Evolutionary conservation across 2,329 filamentous ascomycete species (phyloP), one percentile per base, ranked within the genome.

Genomic region (Chaetomium olivaceum): DNA sequence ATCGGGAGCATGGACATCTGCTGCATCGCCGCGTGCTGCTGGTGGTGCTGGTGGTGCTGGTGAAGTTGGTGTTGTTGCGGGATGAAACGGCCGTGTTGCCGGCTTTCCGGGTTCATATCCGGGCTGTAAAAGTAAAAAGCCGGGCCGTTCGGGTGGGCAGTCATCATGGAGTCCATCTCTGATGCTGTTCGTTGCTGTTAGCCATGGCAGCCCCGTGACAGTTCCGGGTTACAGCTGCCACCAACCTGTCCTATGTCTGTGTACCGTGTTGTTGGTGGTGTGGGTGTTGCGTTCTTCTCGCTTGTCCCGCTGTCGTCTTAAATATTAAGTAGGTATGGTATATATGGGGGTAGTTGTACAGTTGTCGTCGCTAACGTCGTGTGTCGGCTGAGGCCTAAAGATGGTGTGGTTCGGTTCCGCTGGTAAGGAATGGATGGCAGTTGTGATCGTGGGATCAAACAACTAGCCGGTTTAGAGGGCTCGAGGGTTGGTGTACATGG

Each of bases 91-190:
- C 87, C 87, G 79, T 93, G 89, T 75, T 91, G 90, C 74, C 89
- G 85, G 74, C 85, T 85, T 76, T 93, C 90, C 69, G 87, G 82
- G 77, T 87, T 88, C 70, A 89, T 84, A 72, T 95, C 91, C 71
- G 90, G 88, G 74, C 87, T 89, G 82, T 94, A 96, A 84, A 93
- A 95, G 85, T 91, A 93, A 83, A 93, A 96, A 66, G 91, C 86
- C 80, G 91, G 89, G 68, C 85, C 87, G 83, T 91, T 87, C 74
- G 84, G 77, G 78, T 85, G 87, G 74, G 79, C 75, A 33, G 75
- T 71, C 80, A 85, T 83, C 80, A 85, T 82, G 73, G 85, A 78
- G 75, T 91, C 89, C 90, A 92, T 92, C 81, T 80, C 78, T 70
- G 71, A 59, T 72, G 69, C 72, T 73, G 72, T 50, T 33, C 29